Evolutionary conservation across 73 alveolate species (phyloP).

Genomic region (Paramecium bursaria): DNA sequence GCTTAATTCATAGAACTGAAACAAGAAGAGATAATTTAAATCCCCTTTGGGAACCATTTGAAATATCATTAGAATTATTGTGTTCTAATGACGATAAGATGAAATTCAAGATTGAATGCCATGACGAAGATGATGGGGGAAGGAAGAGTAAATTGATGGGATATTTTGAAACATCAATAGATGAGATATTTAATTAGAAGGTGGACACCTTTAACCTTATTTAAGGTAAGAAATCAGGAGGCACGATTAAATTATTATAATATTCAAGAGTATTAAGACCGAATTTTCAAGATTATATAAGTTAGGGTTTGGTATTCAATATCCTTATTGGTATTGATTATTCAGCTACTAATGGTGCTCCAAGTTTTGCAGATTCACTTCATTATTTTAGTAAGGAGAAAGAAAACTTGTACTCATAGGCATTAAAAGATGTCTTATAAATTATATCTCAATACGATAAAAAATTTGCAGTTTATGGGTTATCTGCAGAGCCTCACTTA

Average conservation of each 20-base stretch:
- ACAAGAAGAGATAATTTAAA: conserved; percentile 55
- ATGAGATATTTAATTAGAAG: conserved; percentile 24
- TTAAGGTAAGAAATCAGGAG: conserved; percentile 63
- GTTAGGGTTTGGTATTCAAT: conserved; percentile 82
- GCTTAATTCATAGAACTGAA: conserved; percentile 69
- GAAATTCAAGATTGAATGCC: conserved; percentile 66
- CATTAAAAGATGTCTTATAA: not conserved
- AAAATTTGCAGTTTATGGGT: conserved; percentile 5
- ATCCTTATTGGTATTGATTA: conserved; percentile 85
- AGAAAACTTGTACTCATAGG: not conserved
- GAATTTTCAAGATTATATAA: conserved; percentile 84
- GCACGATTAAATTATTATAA: conserved; percentile 50
- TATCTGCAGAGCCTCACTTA: conserved; percentile 49
- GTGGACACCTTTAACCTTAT: conserved; percentile 12
- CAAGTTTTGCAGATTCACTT: conserved; percentile 52
- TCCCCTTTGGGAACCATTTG: conserved; percentile 67
- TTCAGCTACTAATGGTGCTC: conserved; percentile 88
- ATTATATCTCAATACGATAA: not conserved
- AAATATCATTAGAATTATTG: conserved; percentile 41
- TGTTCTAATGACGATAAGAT: conserved; percentile 64
- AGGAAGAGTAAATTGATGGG: conserved; percentile 63
- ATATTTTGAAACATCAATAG: conserved; percentile 43
- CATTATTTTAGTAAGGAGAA: not conserved
- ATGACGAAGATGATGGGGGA: conserved; percentile 67
- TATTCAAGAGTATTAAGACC: conserved; percentile 44